A percentile compares a stretch with the other conserved stretches of the same genome.
These are phyloP conservation scores for Ceratopteris richardii DNA, from an alignment of 75 land plant genomes.

Conservation along the genomic window DNA sequence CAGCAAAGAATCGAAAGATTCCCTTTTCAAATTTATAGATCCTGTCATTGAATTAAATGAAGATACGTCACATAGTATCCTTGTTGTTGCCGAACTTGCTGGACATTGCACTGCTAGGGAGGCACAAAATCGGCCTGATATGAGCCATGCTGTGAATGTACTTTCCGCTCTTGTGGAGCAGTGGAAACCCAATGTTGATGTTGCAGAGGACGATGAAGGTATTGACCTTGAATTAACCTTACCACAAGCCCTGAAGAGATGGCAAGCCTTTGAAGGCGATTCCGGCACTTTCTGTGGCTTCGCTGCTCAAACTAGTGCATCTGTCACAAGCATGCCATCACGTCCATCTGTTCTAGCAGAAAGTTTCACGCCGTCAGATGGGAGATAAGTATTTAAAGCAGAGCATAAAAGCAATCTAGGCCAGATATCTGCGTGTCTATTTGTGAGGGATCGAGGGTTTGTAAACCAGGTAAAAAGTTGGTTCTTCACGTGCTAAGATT, in stretches of 20 bases:
- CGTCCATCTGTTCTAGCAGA: constrained; percentile 23
- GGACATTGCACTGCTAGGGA: constrained; percentile 84
- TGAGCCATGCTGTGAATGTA: constrained; percentile 89
- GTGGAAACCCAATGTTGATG: constrained; percentile 65
- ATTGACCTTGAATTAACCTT: constrained; percentile 64
- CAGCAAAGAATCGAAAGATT: constrained; percentile 44
- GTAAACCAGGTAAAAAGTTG: too few relatives aligned
- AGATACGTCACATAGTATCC: constrained; percentile 50
- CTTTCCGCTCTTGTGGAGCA: constrained; percentile 70
- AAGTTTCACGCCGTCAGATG: constrained; percentile 22
- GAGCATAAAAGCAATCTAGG: too few relatives aligned
- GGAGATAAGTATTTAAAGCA: constrained; percentile 9
- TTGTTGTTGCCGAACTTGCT: constrained; percentile 77
- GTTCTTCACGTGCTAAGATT: too few relatives aligned
- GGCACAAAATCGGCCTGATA: constrained; percentile 87
- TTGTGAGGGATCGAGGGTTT: too few relatives aligned
- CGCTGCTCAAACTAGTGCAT: not conserved
- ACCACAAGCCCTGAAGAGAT: constrained; percentile 28
- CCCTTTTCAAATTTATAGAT: constrained; percentile 52
- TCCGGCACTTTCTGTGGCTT: not conserved
- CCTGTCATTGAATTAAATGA: constrained; percentile 43
- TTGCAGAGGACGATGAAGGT: constrained; percentile 70
- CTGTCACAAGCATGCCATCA: constrained; percentile 21
- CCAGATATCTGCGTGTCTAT: too few relatives aligned
- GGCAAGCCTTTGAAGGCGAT: constrained; percentile 37